Evolutionary conservation across 176 grass and related monocot genomes (phyloP).

Genomic region (Zoysia pacifica): DNA sequence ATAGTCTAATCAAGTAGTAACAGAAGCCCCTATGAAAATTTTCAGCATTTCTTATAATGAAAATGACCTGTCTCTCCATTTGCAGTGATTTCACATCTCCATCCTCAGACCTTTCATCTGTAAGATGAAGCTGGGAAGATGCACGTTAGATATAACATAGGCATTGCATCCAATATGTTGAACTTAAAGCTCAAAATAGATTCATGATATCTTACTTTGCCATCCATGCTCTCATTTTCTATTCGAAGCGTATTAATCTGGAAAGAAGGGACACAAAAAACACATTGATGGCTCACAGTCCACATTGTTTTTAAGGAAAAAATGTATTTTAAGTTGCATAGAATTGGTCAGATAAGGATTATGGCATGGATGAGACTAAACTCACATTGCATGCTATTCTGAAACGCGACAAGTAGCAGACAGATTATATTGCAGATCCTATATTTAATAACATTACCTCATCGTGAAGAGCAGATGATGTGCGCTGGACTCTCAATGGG

Average conservation of each 20-base stretch:
- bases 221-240: conserved; percentile 70
- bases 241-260: conserved; percentile 78
- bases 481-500: conserved; percentile 58
- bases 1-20: conserved; percentile 31
- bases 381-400: conserved; percentile 15
- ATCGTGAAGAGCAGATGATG: conserved; percentile 69
- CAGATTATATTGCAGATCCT: conserved; percentile 15
- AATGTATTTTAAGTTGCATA: neutral
- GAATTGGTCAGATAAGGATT: conserved; percentile 20
- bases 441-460: conserved; percentile 62
- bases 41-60: conserved; percentile 19
- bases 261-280: conserved; percentile 34
- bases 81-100: conserved; percentile 57
- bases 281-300: neutral
- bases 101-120: conserved; percentile 79
- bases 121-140: conserved; percentile 59
- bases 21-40: conserved; percentile 17
- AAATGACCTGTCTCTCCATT: conserved; percentile 67
- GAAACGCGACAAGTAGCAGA: neutral
- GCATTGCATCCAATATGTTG: conserved; percentile 36
- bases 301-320: conserved; percentile 1
- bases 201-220: conserved; percentile 61
- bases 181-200: conserved; percentile 31
- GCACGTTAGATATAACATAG: conserved; percentile 44
- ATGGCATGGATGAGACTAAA: neutral